These are phyloP conservation scores for Solanum corneliomulleri DNA, from an alignment of 257 asterid species.

Conservation along the genomic window DNA sequence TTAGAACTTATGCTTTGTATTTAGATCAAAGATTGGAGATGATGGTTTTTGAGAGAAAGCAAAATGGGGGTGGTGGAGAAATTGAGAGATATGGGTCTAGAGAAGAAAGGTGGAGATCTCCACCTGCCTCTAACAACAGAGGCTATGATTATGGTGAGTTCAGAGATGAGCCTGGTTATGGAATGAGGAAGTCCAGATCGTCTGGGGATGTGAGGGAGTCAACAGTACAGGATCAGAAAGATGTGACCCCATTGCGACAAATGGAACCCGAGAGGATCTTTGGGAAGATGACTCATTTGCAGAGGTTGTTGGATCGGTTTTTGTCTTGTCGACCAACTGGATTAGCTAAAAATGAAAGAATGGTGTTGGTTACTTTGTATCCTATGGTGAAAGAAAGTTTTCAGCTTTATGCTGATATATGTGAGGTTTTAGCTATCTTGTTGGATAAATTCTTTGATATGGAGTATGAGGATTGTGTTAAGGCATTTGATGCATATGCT, in stretches of 20 bases:
- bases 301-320: slow-evolving; percentile 51
- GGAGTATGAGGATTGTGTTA: slow-evolving; percentile 56
- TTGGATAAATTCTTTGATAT: slow-evolving; percentile 54
- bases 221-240: slow-evolving; percentile 15
- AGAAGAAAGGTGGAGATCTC: slow-evolving; percentile 36
- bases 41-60: slow-evolving; percentile 37
- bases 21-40: slow-evolving; percentile 57
- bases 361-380: slow-evolving; percentile 48
- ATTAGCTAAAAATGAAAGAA: slow-evolving; percentile 51
- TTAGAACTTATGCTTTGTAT: slow-evolving; percentile 51
- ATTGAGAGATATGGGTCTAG: slow-evolving; percentile 23
- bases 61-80: slow-evolving; percentile 21
- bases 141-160: slow-evolving; percentile 26
- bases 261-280: slow-evolving; percentile 43
- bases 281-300: slow-evolving; percentile 53
- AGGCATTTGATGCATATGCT: slow-evolving; percentile 46
- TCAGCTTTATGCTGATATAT: slow-evolving; percentile 43
- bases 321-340: slow-evolving; percentile 51
- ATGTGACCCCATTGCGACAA: slow-evolving; percentile 42
- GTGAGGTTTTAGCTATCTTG: slow-evolving; percentile 54
- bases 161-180: slow-evolving; percentile 24
- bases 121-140: slow-evolving; percentile 22
- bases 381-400: slow-evolving; percentile 47
- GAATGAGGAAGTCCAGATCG: slow-evolving; percentile 47
- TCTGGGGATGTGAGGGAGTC: slow-evolving; percentile 45